phyloP scores from a whole-genome alignment of 2,329 filamentous ascomycete species.

The Botrytis hyacinthi region DNA sequence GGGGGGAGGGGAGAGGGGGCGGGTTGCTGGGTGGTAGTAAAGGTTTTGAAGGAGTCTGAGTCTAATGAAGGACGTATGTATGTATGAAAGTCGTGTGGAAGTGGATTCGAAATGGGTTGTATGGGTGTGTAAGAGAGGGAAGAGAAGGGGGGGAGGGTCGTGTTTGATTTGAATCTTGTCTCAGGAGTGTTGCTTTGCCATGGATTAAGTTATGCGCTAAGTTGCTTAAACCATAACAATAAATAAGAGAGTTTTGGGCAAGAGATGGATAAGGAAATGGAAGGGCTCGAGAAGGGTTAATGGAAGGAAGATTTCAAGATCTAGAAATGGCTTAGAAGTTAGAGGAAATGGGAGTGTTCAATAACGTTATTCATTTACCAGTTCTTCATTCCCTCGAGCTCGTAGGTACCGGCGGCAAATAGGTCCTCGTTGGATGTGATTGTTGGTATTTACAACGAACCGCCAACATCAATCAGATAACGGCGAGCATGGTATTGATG shows the following conservation, averaged over 20 bases:
- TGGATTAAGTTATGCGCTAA: constrained; percentile 19
- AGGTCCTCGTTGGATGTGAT: background rate
- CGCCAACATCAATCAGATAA: background rate
- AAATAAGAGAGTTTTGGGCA: background rate
- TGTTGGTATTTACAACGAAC: background rate
- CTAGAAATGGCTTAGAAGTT: background rate
- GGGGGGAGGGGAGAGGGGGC: too few relatives aligned
- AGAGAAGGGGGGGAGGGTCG: background rate
- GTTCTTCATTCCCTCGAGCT: background rate
- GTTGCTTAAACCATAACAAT: background rate
- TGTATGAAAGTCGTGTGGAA: constrained; percentile 7
- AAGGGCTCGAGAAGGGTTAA: background rate
- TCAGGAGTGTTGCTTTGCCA: constrained; percentile 13
- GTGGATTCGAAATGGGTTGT: constrained; percentile 4
- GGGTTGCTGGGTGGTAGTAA: background rate
- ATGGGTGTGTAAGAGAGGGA: constrained; percentile 6
- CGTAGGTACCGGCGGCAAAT: background rate
- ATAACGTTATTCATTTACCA: too few relatives aligned
- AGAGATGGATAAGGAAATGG: background rate
- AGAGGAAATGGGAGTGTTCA: background rate
- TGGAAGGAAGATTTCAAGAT: background rate
- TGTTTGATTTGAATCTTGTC: constrained; percentile 19
- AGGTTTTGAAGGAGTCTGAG: background rate
- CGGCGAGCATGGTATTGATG: background rate
- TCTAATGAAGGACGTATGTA: background rate